Base-by-base conservation (phyloP, 2,329 filamentous ascomycete species). In the Fusarium lateritium region DNA sequence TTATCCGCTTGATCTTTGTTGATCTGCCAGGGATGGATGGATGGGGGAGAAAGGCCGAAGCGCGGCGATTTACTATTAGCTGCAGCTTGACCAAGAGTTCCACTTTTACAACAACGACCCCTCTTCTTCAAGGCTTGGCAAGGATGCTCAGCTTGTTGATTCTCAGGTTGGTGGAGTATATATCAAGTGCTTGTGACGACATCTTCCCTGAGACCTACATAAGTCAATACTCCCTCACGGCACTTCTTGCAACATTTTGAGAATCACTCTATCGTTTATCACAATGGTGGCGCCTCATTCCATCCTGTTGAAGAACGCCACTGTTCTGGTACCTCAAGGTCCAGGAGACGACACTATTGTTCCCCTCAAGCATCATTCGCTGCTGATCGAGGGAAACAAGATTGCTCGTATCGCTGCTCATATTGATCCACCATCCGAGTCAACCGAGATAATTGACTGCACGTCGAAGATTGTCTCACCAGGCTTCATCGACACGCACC, bases 401-500 rank as follows among this genome's bases (percentile, higher is more conserved):
- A 63, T 63, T 7, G 34, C 59, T 26, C 43, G 58, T 0, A 57
- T 63, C 1, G 43, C 50, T 0, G 8, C 33, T 11, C 14, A 40
- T 0, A 57, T 63, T 7, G 26, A 63, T 1, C 43, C 60, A 1
- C 33, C 38, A 2, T 45, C 44, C 1, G 33, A 56, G 1, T 7
- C 26, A 11, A 63, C 58, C 10, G 38, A 64, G 26, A 11, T 64
- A 2, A 22, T 63, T 2, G 60, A 63, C 7, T 63, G 60, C 15
- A 45, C 58, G 0, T 15, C 17, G 5, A 63, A 63, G 8, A 36
- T 63, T 0, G 36, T 63, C 2, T 44, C 60, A 0, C 60, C 60
- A 0, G 58, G 58, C 2, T 64, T 63, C 24, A 26, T 63, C 1
- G 60, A 63, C 7, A 63, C 60, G 22, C 60, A 63, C 4, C 60